phyloP scores from a whole-genome alignment of 768 basidiomycete species.

The Boletus coccyginus region DNA sequence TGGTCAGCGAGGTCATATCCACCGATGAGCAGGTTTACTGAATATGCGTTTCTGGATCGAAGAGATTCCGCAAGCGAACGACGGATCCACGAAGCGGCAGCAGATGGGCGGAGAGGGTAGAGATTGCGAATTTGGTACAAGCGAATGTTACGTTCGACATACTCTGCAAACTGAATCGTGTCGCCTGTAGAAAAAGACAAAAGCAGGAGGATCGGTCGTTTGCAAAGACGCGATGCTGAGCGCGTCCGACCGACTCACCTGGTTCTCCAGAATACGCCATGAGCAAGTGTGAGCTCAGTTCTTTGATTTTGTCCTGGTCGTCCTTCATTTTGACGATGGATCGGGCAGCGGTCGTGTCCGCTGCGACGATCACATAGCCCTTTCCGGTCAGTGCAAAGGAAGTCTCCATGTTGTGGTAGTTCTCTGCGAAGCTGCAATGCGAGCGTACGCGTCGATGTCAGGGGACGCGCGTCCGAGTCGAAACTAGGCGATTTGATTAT shows the following conservation, averaged over 20 bases:
- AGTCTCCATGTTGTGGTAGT: conserved; percentile 66
- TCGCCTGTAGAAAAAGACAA: conserved; percentile 56
- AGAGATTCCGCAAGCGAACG: conserved; percentile 85
- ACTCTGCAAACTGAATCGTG: conserved; percentile 96
- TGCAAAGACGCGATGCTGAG: neutral
- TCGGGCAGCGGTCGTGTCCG: conserved; percentile 84
- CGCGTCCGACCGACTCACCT: conserved; percentile 47
- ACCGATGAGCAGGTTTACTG: conserved; percentile 90
- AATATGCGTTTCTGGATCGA: conserved; percentile 83
- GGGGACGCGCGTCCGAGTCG: conserved; percentile 28
- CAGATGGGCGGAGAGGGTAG: conserved; percentile 83
- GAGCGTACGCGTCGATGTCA: conserved; percentile 19
- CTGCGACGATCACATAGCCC: conserved; percentile 89
- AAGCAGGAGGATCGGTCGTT: neutral
- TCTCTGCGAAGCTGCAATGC: neutral
- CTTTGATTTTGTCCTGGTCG: conserved; percentile 96
- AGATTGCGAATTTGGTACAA: conserved; percentile 94
- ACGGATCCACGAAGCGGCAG: conserved; percentile 95
- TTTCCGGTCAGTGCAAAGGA: conserved; percentile 91
- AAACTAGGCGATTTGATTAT: conserved; percentile 14
- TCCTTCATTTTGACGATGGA: conserved; percentile 98
- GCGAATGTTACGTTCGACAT: conserved; percentile 91
- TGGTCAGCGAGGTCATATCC: conserved; percentile 82
- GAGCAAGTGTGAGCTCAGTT: conserved; percentile 83
- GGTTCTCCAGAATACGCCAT: conserved; percentile 97